These are phyloP conservation scores for Aspergillus udagawae DNA, from an alignment of 2,329 filamentous ascomycete species.

Conservation along the genomic window DNA sequence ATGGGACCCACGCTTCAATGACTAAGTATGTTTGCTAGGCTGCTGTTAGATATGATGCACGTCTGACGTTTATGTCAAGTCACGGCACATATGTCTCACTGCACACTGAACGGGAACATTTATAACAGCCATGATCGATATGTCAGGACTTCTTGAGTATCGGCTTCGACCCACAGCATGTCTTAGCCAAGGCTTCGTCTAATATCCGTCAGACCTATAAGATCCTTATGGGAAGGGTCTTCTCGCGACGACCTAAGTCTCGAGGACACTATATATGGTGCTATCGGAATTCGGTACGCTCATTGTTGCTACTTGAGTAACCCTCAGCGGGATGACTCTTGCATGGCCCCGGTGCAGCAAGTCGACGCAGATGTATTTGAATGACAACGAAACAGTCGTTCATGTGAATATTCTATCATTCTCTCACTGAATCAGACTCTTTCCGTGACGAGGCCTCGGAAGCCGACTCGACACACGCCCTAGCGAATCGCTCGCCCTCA, in stretches of 20 bases:
- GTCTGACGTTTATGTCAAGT: background rate
- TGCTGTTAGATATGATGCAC: background rate
- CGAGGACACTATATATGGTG: background rate
- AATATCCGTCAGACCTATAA: background rate
- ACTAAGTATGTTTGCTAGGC: background rate
- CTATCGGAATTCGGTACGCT: background rate
- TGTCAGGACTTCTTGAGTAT: no score
- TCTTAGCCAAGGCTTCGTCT: no score
- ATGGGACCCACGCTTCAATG: background rate
- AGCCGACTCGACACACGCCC: no score
- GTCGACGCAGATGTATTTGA: background rate
- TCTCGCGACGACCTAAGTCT: background rate
- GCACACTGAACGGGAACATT: background rate
- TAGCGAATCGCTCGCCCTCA: no score
- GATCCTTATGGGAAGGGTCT: background rate
- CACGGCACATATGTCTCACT: background rate
- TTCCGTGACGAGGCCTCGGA: no score
- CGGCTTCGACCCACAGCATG: no score
- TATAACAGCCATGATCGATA: no score
- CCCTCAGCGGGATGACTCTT: no score
- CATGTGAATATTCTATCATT: no score
- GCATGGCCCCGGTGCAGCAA: background rate
- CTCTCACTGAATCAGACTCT: background rate
- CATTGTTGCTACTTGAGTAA: background rate
- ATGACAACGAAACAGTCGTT: background rate